Conservation (phyloP, 1,284 basidiomycete species). For the Schizophyllum amplum region DNA sequence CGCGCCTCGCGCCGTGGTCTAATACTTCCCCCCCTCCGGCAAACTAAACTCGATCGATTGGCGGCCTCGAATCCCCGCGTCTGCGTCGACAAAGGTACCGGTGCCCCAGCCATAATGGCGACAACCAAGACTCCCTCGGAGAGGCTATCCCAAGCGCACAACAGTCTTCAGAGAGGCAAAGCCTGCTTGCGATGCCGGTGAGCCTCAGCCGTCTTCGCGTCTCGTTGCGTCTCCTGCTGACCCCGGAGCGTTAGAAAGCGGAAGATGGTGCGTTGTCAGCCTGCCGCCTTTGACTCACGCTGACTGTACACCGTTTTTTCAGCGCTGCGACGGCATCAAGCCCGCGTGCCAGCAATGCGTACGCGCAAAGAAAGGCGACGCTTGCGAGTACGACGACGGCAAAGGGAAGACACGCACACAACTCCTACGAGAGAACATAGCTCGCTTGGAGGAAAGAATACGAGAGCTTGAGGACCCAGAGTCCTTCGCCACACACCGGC, state of each 20-base stretch:
- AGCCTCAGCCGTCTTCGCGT: conserved; percentile 16
- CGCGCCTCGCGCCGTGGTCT: no score
- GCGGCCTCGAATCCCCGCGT: conserved; percentile 11
- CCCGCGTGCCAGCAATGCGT: conserved; percentile 54
- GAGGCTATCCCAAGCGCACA: no score
- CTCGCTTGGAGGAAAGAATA: conserved; percentile 46
- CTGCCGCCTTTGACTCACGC: conserved; percentile 4
- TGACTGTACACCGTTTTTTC: conserved; percentile 10
- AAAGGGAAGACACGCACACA: conserved; percentile 60
- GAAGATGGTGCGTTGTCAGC: conserved; percentile 52
- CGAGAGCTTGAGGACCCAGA: conserved; percentile 54
- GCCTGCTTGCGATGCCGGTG: conserved; percentile 62
- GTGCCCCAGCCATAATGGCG: conserved; percentile 33
- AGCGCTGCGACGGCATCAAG: conserved; percentile 54
- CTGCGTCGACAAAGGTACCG: conserved; percentile 1
- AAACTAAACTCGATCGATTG: no score
- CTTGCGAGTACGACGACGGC: conserved; percentile 56
- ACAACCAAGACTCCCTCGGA: conserved; percentile 33
- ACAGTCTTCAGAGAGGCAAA: conserved; percentile 44
- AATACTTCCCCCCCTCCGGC: no score
- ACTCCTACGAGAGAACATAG: conserved; percentile 49
- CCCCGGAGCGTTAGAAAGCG: conserved; percentile 44
- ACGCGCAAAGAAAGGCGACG: conserved; percentile 50
- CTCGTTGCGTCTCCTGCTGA: conserved; percentile 3
- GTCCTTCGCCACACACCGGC: conserved; percentile 42